A percentile compares a stretch with the other conserved stretches of the same genome.
These are phyloP conservation scores for Puccinellia tenuiflora DNA, from an alignment of 176 grass and related monocot species.

Conservation along the genomic window DNA sequence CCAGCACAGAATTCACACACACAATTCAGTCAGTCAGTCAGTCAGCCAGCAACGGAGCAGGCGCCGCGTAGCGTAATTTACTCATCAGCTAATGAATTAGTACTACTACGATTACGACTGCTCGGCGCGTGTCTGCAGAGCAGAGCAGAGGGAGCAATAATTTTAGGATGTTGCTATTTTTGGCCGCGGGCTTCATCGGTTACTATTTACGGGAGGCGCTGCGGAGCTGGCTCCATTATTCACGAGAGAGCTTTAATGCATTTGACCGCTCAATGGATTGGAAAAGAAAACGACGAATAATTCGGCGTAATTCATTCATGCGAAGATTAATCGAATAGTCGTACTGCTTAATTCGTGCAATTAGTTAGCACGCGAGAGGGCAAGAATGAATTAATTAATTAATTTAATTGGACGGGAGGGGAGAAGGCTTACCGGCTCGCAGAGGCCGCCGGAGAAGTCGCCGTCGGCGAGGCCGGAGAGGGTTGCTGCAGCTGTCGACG, in stretches of 20 bases:
- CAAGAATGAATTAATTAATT: neutral
- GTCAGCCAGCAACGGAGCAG: no score
- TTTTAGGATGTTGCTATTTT: slow-evolving; percentile 35
- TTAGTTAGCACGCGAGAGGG: neutral
- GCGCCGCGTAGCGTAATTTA: neutral
- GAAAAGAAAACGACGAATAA: neutral
- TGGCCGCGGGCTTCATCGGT: slow-evolving; percentile 13
- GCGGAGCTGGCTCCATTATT: neutral
- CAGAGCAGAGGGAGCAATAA: no score
- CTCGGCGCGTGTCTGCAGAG: neutral
- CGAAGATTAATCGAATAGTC: neutral
- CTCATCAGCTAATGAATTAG: neutral
- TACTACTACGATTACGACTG: neutral
- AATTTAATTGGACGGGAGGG: neutral
- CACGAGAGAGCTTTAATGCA: slow-evolving; percentile 4
- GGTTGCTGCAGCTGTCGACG: slow-evolving; percentile 80
- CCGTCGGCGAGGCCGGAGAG: slow-evolving; percentile 56
- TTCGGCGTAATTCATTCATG: neutral
- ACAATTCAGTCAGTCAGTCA: neutral
- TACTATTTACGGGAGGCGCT: slow-evolving; percentile 5
- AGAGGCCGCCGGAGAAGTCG: slow-evolving; percentile 66
- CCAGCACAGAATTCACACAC: neutral
- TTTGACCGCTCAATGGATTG: slow-evolving; percentile 2
- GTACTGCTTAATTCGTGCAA: neutral
- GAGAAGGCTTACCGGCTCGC: slow-evolving; percentile 59